Conservation (phyloP, 768 basidiomycete species). For the Harrya chromipes region DNA sequence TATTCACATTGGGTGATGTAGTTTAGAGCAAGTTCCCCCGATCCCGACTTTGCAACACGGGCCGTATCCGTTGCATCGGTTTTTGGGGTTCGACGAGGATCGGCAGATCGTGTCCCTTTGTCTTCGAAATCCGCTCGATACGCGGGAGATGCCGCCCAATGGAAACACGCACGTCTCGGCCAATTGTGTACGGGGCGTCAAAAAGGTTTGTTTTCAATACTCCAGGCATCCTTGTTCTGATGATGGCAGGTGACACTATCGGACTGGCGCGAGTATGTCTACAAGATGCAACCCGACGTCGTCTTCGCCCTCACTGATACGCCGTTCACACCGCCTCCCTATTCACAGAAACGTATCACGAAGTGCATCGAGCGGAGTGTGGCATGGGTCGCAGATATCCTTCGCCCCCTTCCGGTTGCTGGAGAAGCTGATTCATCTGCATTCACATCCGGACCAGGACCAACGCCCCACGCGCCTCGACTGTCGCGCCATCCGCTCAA, state of each 20-base stretch:
- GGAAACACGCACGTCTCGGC: slow-evolving; percentile 55
- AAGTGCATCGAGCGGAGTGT: slow-evolving; percentile 72
- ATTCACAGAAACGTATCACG: slow-evolving; percentile 74
- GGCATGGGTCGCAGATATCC: slow-evolving; percentile 58
- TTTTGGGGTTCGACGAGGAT: slow-evolving; percentile 52
- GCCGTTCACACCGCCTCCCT: slow-evolving; percentile 59
- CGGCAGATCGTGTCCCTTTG: slow-evolving; percentile 57
- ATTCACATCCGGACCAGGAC: background rate
- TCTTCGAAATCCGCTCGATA: slow-evolving; percentile 63
- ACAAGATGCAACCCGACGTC: slow-evolving; percentile 61
- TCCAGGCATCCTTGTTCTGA: background rate
- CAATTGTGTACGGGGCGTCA: slow-evolving; percentile 63
- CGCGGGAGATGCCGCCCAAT: slow-evolving; percentile 70
- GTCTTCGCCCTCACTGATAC: slow-evolving; percentile 70
- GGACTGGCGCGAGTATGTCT: slow-evolving; percentile 54
- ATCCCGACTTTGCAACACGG: slow-evolving; percentile 58
- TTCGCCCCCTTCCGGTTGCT: slow-evolving; percentile 32
- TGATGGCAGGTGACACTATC: slow-evolving; percentile 46
- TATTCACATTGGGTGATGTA: slow-evolving; percentile 15
- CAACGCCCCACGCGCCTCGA: background rate
- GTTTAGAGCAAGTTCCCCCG: slow-evolving; percentile 67
- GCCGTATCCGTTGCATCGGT: slow-evolving; percentile 55
- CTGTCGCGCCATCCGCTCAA: slow-evolving; percentile 32
- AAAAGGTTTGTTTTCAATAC: slow-evolving; percentile 47
- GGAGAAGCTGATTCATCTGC: background rate